Evolutionary conservation across 1,284 basidiomycete species (phyloP), one percentile per base, ranked within the genome.

Genomic region (Phellopilus nigrolimitatus): DNA sequence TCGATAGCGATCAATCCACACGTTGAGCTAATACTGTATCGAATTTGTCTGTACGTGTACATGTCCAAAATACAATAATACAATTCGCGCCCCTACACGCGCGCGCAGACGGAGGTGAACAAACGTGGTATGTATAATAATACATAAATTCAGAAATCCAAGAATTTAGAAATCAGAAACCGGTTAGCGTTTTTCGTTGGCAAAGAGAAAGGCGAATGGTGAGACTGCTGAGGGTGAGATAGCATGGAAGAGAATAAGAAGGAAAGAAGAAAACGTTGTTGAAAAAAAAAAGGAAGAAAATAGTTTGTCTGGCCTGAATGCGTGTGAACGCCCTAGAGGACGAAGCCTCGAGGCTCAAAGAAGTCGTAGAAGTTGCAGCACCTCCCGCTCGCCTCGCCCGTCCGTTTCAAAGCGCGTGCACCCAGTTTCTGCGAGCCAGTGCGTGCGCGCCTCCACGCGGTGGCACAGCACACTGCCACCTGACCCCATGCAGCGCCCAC

Each of bases 401-500:
- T 58, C 56, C 19, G 53, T 69, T 54, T 82, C 79, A 54, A 74
- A 80, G 13, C 65, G 62, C 46, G 69, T 67, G 57, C 80, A 82
- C 15, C 71, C 69, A 43, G 79, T 67, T 27, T 59, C 59, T 47
- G 64, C 65, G 17, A 82, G 62, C 71, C 78, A 81, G 28, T 57
- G 62, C 40, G 61, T 59, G 25, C 71, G 67, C 51, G 72, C 71
- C 42, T 71, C 67, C 43, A 75, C 71, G 50, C 68, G 65, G 56
- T 69, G 63, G 59, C 71, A 72, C 3, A 70, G 37, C 3, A 73
- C 57, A 48, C 66, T 71, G 41, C 68, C 67, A 1, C 62, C 60
- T n/a, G 61, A 56, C 4, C 66, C 66, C 61, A 68, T 67, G 44
- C 65, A 72, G 54, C 64, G 66, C 4, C 67, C 67, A 7, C 62